Base-by-base conservation (phyloP, 495 filamentous ascomycete species). In the Arthonia radiata region DNA sequence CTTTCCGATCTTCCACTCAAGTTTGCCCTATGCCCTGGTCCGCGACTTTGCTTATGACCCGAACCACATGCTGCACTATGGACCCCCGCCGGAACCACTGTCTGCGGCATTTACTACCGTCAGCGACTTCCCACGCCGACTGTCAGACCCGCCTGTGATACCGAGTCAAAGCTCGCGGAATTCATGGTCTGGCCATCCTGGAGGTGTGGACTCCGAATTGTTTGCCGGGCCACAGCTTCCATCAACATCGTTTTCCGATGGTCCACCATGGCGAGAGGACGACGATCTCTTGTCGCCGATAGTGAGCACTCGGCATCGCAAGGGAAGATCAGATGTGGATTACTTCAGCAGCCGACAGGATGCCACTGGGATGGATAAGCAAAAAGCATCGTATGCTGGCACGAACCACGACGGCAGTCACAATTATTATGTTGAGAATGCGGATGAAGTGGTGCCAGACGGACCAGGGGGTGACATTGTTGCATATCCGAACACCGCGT, bases 181-280 rank as follows among this genome's bases (percentile, higher is more conserved):
- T 18, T 53, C 54, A 4, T 65, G 59, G 60, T 53, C 58, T 9
- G 48, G 52, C 3, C 53, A 48, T 5, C 49, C 50, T 4, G 59
- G 59, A 54, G 52, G 47, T 23, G 49, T 43, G 5, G 55, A 59
- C 17, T 44, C n/a, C n/a, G n/a, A n/a, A n/a, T n/a, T n/a, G n/a
- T n/a, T n/a, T n/a, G n/a, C n/a, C n/a, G n/a, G n/a, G n/a, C n/a
- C n/a, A n/a, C 69, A 82, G 37, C 52, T 90, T 15, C 73, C 86
- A 8, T 66, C 75, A 10, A 82, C 89, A 42, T 69, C 78, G 10
- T 89, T 91, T 42, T 70, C 60, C 8, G 83, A 90, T 46, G 86
- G 83, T 2, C 83, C 83, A 4, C 83, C 83, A n/a, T 94, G 77
- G 57, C 89, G 76, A 47, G 83, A 94, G 47, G 83, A 94, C 47